Evolutionary conservation across 768 basidiomycete genomes (phyloP), one percentile per base, ranked within the genome.

Genomic region (Trametes meyenii): DNA sequence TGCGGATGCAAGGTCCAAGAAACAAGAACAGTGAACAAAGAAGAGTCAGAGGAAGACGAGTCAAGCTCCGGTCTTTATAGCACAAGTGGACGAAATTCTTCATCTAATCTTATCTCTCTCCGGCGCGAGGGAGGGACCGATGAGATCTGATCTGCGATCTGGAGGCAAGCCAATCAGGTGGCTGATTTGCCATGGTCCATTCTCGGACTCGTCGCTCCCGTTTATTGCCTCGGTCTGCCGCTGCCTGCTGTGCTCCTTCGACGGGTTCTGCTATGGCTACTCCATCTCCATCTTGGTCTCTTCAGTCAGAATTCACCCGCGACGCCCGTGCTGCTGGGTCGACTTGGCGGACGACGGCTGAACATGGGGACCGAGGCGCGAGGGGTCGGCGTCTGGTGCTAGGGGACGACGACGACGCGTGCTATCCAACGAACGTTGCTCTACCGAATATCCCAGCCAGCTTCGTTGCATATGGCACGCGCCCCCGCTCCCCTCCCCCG

Each of bases 91-190:
- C 14, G 23, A 58, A 50, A 43, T 50, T 58, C 57, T 50, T 50
- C 57, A 58, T 58, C 57, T 58, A 51, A 58, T 58, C 57, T 58
- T 43, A 58, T 58, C 57, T 57, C 43, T 19, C 1, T 21, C 7
- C 5, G 24, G 12, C 0, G 12, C 14, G 26, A 1, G 48, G 14
- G 26, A 33, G 16, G 51, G 11, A 40, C 36, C 38, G 51, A 52
- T 52, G 13, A 19, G 57, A 58, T 58, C 57, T 42, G 49, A 50
- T 55, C 44, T 46, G 8, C 46, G 55, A 55, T 45, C 55, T 46
- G 10, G 35, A 36, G 12, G 21, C 4, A 26, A 26, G 43, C 26
- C 44, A 36, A 56, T 48, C 55, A 42, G 35, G 16, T 21, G 35
- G 21, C 19, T 21, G 8, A 10, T 19, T 10, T n/a, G 8, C 16